Base-by-base conservation (phyloP, 495 filamentous ascomycete species). In the Trichoderma parareesei region DNA sequence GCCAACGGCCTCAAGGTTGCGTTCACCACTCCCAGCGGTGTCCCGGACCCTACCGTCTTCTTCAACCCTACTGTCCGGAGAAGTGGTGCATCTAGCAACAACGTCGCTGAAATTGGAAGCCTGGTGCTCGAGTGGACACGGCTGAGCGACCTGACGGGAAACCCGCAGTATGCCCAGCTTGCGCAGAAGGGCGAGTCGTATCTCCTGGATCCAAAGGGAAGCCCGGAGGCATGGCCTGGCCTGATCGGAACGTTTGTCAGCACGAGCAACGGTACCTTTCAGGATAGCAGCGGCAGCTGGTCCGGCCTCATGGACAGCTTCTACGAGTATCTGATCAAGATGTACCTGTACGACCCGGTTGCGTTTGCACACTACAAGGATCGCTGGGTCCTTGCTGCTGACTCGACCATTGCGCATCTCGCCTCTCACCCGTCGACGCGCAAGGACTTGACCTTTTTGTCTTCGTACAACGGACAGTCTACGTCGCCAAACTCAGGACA, bases 321-420 rank as follows among this genome's bases (percentile, higher is more conserved):
- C 77, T 96, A 96, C 74, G 92, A 97, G 77, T 97, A 97, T 68
- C 82, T 96, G 35, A 88, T 97, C 73, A 97, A 97, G 80, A 93
- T 94, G 90, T 95, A 87, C 69, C 75, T 95, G 67, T 96, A 96
- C 71, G 88, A 92, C 71, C 81, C 87, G 11, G 64, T 74, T 42
- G 83, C 85, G 9, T 95, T 88, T 67, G 75, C 63, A 10, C 41
- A 71, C 1, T 91, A 92, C 76, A 81, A 78, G 65, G 87, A 91
- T 67, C 83, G 87, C 65, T 97, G 92, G 92, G 78, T 90, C 33
- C 71, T 78, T 4, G 92, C 92, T 6, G 90, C 87, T 27, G 87
- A 95, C 66, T 92, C 88, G 3, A 87, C 86, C 33, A 91, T 94
- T 42, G 71, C 81, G 43, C 79, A 93, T 63, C 80, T 97, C 10